Base-by-base conservation (phyloP, 805 yeast genomes). In the Jamesozyma lodderae region DNA sequence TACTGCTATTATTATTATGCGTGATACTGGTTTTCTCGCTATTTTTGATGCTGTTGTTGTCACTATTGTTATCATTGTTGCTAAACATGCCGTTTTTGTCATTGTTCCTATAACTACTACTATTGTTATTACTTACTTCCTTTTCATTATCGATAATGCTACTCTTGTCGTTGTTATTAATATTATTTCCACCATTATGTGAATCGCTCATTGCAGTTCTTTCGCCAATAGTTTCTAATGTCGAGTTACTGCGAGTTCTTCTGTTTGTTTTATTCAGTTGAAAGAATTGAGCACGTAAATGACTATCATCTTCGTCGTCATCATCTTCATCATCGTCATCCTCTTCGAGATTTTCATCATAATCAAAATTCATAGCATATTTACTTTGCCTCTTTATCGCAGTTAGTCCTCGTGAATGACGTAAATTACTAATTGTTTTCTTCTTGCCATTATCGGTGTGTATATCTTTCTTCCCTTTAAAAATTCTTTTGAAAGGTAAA, bases 281-380 rank as follows among this genome's bases (percentile, higher is more conserved):
- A 31, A 53, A 52, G 40, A 55, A 55, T 29, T 48, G 47, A 2
- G 54, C 48, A 18, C 44, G 47, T 21, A 49, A 27, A 22, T 49
- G 41, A 22, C 45, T 45, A 25, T 49, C 49, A 8, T 45, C 55
- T 29, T 49, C 57, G 6, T 55, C 58, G 16, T 57, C 60, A 10
- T 53, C 59, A 11, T 51, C 59, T 15, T 56, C 60, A 17, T 59
- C 63, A 13, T 58, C 63, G 24, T 57, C 60, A 25, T 54, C 59
- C 15, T 57, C 59, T 16, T 55, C 60, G 3, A 55, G 35, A 34
- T 48, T 50, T 23, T 54, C 58, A 40, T 56, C 57, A 35, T 53
- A 56, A 37, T 57, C 60, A 40, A 55, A 55, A 20, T 52, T 52
- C 48, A 54, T 47, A 11, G 53, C 48, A 36, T 51, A 55, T 16